Percentiles rank a stretch among this genome's conserved stretches.
Evolutionary conservation across 139 green algal species (phyloP).

Genomic region (Tetradesmus lagerheimii): DNA sequence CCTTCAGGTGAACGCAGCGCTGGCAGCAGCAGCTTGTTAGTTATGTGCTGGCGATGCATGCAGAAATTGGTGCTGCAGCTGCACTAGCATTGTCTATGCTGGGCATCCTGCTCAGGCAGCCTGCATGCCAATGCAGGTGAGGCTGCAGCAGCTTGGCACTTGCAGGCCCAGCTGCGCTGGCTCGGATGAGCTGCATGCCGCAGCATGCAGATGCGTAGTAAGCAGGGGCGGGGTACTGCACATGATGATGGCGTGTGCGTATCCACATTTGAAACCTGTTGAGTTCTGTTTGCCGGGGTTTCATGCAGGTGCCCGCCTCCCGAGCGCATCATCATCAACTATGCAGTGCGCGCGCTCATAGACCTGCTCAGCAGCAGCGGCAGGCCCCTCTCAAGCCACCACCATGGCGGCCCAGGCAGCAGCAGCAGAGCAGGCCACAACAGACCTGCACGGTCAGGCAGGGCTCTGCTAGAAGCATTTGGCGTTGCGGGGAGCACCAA

Average conservation of each 20-base stretch:
- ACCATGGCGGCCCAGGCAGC: not conserved
- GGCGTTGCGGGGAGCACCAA: slow-evolving; percentile 8
- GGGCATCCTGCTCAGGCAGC: too few relatives aligned
- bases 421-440: not conserved
- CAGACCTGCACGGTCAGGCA: not conserved
- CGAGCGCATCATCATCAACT: slow-evolving; percentile 71
- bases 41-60: too few relatives aligned
- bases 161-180: not conserved
- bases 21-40: too few relatives aligned
- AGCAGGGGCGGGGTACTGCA: not conserved
- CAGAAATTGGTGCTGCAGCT: too few relatives aligned
- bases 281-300: too few relatives aligned
- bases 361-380: slow-evolving; percentile 46
- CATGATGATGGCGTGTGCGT: not conserved
- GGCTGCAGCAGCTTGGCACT: not conserved
- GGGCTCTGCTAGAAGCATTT: not conserved
- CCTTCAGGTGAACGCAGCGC: slow-evolving; percentile 44
- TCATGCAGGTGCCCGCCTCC: slow-evolving; percentile 58
- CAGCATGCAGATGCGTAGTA: not conserved
- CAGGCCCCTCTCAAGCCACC: not conserved
- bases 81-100: too few relatives aligned
- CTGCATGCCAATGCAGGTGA: not conserved
- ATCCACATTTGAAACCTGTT: too few relatives aligned
- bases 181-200: not conserved
- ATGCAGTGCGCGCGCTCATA: slow-evolving; percentile 65